Evolutionary conservation across 2,329 filamentous ascomycete genomes (phyloP), one percentile per base, ranked within the genome.

Genomic region (Colletotrichum viniferum): DNA sequence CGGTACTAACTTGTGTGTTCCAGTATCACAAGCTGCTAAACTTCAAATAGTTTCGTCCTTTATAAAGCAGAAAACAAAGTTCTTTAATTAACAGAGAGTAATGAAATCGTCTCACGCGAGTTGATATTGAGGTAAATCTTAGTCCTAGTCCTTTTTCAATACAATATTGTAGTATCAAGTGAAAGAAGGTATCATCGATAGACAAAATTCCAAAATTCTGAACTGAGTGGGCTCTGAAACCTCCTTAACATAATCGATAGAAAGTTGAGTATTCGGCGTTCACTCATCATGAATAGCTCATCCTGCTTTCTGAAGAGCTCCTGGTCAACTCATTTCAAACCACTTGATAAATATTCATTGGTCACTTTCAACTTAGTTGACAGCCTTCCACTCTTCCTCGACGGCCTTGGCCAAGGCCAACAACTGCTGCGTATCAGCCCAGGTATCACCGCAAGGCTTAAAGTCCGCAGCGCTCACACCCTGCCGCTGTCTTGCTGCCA

Each of bases 131-230:
- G 13, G 5, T 24, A 24, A 24, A 24, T 24, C 24, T 24, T 24
- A 24, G 24, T 24, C 3, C 24, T 24, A 24, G 24, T 24, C 24
- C 24, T 24, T 24, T 24, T 24, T 24, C 24, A 24, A 24, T 24
- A 24, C 3, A 24, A 24, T 24, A 24, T 24, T 24, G 4, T 24
- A 24, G 3, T 24, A 7, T 10, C 5, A 12, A 43, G 0, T n/a
- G 5, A 10, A 2, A n/a, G 0, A n/a, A n/a, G 18, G 5, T 2
- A n/a, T n/a, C 3, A n/a, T n/a, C 4, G 4, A 43, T 0, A 2
- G 38, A n/a, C 3, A 0, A 38, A 3, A 18, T 18, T 18, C 7
- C 2, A 3, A n/a, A n/a, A n/a, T n/a, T n/a, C n/a, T n/a, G n/a
- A 8, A 18, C 36, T 38, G 16, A 18, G 16, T 18, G 36, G 36